Evolutionary conservation across 176 grass and related monocot species (phyloP), one percentile per base, ranked within the genome.

Genomic region (Thalia dealbata): DNA sequence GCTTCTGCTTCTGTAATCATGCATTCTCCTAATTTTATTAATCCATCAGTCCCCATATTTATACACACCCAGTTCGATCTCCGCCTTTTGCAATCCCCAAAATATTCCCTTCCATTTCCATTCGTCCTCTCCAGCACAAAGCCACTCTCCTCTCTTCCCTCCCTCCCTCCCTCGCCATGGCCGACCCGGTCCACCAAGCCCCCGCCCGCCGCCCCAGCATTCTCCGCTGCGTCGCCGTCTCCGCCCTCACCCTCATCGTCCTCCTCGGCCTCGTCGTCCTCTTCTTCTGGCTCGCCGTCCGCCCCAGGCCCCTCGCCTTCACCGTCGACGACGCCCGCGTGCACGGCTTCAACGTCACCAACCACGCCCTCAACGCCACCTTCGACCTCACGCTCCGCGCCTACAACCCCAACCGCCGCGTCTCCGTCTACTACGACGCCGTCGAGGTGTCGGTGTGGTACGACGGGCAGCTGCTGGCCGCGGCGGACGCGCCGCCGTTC

Each of bases 241-340:
- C 80, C 38, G 0, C 84, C 18, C 28, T 91, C 42, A 50, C 66
- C 51, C 44, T 85, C 75, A 14, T 84, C 45, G 73, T 96, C 51
- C 66, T 91, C 18, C 76, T 72, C 0, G 83, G 88, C 28, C 79
- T 91, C 43, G 30, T 70, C 21, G 80, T 78, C 45, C 88, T 96
- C 81, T 24, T 91, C 75, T 79, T 91, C 79, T 96, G 88, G 91
- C 79, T 96, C 22, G 79, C 81, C 32, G 81, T 89, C 65, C 88
- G 86, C 3, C 88, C 88, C 3, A 89, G 80, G 74, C 81, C 92
- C 56, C 78, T 96, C 64, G 83, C 86, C 27, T 96, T 86, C 86
- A 73, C 77, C 61, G 32, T 96, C 24, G 76, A 83, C 14, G 56
- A 28, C 28, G 88, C 86, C 75, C 45, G 46, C 54, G 71, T 77